Conservation (phyloP, 495 filamentous ascomycete genomes). For the Apodospora peruviana region DNA sequence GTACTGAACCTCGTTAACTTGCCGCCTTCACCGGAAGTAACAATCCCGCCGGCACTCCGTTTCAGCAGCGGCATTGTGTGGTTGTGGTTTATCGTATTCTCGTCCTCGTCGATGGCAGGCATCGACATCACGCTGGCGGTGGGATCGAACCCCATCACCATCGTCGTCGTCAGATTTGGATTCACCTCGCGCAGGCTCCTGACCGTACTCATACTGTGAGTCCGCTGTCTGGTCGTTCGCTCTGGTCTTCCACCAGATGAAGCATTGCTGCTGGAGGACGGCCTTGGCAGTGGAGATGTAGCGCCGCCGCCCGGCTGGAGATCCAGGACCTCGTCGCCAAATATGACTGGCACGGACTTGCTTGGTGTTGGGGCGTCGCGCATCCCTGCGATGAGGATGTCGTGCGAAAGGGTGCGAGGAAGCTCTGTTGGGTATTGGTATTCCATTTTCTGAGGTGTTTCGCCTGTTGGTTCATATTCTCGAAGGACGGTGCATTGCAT, state of each 20-base stretch:
- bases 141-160: slow-evolving; percentile 22
- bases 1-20: slow-evolving; percentile 38
- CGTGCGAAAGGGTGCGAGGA: slow-evolving; percentile 70
- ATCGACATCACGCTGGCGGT: slow-evolving; percentile 22
- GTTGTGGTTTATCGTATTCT: slow-evolving; percentile 10
- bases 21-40: no score
- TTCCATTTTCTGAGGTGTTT: slow-evolving; percentile 70
- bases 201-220: slow-evolving; percentile 3
- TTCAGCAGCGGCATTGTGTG: slow-evolving; percentile 40
- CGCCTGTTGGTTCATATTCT: slow-evolving; percentile 78
- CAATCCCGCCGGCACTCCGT: no score
- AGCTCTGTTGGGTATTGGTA: slow-evolving; percentile 74
- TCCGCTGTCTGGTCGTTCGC: neutral
- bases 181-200: slow-evolving; percentile 42
- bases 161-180: slow-evolving; percentile 30
- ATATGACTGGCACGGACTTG: slow-evolving; percentile 21
- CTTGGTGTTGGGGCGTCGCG: slow-evolving; percentile 30
- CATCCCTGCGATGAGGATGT: slow-evolving; percentile 56
- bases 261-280: neutral
- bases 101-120: slow-evolving; percentile 24
- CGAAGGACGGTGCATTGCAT: slow-evolving; percentile 57
- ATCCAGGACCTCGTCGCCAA: slow-evolving; percentile 28
- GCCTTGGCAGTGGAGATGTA: neutral
- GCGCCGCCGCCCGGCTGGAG: slow-evolving; percentile 8
- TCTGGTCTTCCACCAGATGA: no score